Conservation (phyloP, 352 stramenopile species). For the Plasmopara muralis region DNA sequence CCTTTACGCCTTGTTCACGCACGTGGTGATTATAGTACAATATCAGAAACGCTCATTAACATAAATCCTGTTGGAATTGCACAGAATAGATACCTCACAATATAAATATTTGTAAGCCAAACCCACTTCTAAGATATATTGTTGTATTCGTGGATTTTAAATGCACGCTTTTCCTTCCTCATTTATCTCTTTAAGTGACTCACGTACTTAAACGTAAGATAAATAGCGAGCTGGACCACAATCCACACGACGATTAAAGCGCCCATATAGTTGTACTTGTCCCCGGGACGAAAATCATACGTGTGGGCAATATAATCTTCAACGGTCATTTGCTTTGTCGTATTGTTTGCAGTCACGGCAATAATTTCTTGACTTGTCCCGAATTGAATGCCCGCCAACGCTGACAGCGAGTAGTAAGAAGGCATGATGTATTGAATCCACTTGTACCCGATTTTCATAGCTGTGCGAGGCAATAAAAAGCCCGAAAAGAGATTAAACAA, state of each 20-base stretch:
- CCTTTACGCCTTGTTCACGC: no score
- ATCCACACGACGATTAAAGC: conserved; percentile 43
- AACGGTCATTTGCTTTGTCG: conserved; percentile 20
- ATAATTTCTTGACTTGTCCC: conserved; percentile 25
- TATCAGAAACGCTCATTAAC: no score
- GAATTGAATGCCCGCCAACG: conserved; percentile 30
- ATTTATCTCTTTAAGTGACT: conserved; percentile 65
- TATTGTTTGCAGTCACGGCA: background rate
- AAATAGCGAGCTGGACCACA: conserved; percentile 41
- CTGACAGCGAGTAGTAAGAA: conserved; percentile 40
- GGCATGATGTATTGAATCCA: conserved; percentile 58
- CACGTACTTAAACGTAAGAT: conserved; percentile 64
- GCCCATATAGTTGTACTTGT: conserved; percentile 37
- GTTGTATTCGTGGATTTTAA: background rate
- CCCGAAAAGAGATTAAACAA: conserved; percentile 58
- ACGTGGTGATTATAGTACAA: no score
- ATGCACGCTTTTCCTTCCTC: conserved; percentile 4
- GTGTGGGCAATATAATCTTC: conserved; percentile 27
- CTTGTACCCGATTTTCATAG: conserved; percentile 47
- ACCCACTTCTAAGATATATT: background rate
- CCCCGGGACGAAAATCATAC: conserved; percentile 42
- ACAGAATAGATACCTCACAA: no score
- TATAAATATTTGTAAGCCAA: no score
- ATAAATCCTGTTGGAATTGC: no score
- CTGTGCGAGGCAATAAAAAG: conserved; percentile 37